These are phyloP conservation scores for Aspergillus ellipticus DNA, from an alignment of 495 filamentous ascomycete species.

Conservation along the genomic window DNA sequence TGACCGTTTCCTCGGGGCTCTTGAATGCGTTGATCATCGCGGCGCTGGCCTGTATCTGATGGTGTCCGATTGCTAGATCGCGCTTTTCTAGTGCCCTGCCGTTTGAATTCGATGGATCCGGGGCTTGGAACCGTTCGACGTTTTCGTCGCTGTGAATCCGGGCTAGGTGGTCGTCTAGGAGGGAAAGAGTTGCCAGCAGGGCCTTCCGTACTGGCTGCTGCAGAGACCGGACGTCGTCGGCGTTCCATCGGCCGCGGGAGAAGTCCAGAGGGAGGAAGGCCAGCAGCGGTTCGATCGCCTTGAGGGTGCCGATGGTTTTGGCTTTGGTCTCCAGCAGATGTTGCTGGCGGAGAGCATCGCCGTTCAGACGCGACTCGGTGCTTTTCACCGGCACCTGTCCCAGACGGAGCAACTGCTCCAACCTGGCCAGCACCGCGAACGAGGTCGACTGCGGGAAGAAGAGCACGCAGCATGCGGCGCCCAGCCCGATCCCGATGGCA, in stretches of 20 bases:
- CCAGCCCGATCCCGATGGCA: constrained; percentile 18
- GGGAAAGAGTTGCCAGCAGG: constrained; percentile 7
- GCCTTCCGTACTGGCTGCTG: constrained; percentile 9
- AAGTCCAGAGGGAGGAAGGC: constrained; percentile 21
- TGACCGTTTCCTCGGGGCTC: constrained; percentile 1
- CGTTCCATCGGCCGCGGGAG: constrained; percentile 16
- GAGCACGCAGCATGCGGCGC: constrained; percentile 11
- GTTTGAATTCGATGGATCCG: not conserved
- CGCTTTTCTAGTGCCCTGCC: not conserved
- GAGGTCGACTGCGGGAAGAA: constrained; percentile 22
- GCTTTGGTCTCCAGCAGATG: constrained; percentile 3
- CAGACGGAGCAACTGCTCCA: constrained; percentile 12
- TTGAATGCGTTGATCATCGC: constrained; percentile 8
- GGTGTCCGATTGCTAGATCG: not conserved
- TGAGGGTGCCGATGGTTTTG: constrained; percentile 9
- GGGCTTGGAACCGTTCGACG: not conserved
- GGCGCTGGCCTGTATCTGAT: constrained; percentile 11
- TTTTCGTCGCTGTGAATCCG: constrained; percentile 1
- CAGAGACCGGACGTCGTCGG: constrained; percentile 12
- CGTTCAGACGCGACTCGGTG: constrained; percentile 5
- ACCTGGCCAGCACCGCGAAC: constrained; percentile 3
- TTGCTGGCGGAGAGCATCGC: not conserved
- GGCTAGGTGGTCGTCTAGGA: constrained; percentile 17
- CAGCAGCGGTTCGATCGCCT: constrained; percentile 13
- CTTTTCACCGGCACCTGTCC: constrained; percentile 2